A percentile compares a stretch with the other conserved stretches of the same genome.
phyloP scores from a whole-genome alignment of 2,329 filamentous ascomycete genomes.

The Botryotinia globosa region DNA sequence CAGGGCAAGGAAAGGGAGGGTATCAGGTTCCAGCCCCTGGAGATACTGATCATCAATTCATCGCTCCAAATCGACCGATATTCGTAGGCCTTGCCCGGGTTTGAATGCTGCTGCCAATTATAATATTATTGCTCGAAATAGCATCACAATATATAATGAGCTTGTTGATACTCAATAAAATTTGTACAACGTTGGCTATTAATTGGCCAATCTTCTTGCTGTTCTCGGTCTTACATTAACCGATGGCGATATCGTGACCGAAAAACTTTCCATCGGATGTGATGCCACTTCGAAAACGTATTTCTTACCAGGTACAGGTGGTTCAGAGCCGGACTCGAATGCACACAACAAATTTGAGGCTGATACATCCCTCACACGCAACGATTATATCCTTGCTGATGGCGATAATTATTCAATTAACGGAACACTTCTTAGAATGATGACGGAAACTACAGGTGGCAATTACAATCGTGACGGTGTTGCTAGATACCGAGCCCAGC shows the following conservation, averaged over 20 bases:
- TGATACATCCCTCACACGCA: conserved; percentile 50
- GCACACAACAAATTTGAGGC: conserved; percentile 52
- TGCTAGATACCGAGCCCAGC: conserved; percentile 37
- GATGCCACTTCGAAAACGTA: conserved; percentile 38
- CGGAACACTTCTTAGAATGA: conserved; percentile 37
- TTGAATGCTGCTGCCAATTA: conserved; percentile 45
- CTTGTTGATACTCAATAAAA: conserved; percentile 35
- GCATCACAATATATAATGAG: conserved; percentile 35
- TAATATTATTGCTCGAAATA: conserved; percentile 41
- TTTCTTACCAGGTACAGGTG: conserved; percentile 23
- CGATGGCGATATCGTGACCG: conserved; percentile 31
- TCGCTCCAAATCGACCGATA: conserved; percentile 18
- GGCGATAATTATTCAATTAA: conserved; percentile 30
- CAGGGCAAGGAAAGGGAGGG: conserved; percentile 44
- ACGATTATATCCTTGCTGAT: conserved; percentile 42
- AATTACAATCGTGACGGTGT: conserved; percentile 37
- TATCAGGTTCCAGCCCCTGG: conserved; percentile 45
- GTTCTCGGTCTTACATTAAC: conserved; percentile 23
- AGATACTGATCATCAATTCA: conserved; percentile 30
- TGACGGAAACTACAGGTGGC: conserved; percentile 37
- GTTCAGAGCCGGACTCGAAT: conserved; percentile 29
- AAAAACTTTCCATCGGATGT: conserved; percentile 33
- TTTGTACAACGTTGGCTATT: conserved; percentile 31
- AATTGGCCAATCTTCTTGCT: conserved; percentile 24
- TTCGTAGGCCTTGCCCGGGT: conserved; percentile 38